These are phyloP conservation scores for Arxiozyma slooffiae DNA, from an alignment of 1,139 yeast species.

Conservation along the genomic window DNA sequence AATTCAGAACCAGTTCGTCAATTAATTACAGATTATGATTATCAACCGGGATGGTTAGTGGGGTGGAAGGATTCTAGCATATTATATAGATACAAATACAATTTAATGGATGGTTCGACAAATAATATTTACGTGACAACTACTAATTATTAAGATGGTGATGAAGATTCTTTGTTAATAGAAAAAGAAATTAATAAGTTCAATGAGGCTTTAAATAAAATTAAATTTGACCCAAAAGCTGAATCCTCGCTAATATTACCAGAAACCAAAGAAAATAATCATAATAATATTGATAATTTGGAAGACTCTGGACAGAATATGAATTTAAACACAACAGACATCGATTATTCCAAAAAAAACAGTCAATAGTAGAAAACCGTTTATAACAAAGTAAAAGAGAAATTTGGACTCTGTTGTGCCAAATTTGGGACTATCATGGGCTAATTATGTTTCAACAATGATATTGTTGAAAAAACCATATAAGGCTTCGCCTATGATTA, in stretches of 20 bases:
- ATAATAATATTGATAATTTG: not conserved
- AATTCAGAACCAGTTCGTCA: slow-evolving; percentile 10
- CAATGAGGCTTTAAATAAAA: slow-evolving; percentile 1
- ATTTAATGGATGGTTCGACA: slow-evolving; percentile 6
- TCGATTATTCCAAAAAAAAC: not conserved
- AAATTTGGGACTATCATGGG: slow-evolving; percentile 39
- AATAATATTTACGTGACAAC: not conserved
- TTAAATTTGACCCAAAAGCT: not conserved
- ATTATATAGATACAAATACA: slow-evolving; percentile 23
- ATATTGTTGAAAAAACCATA: slow-evolving; percentile 32
- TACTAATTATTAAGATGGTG: slow-evolving; percentile 14
- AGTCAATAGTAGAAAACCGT: not conserved
- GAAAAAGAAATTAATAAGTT: slow-evolving; percentile 16
- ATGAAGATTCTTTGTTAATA: slow-evolving; percentile 26
- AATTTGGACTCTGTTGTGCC: slow-evolving; percentile 31
- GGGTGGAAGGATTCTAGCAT: slow-evolving; percentile 59
- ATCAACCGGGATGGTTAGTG: slow-evolving; percentile 60
- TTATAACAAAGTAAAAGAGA: slow-evolving; percentile 12
- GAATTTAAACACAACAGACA: not conserved
- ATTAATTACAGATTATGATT: slow-evolving; percentile 45
- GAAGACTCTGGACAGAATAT: not conserved
- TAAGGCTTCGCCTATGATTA: slow-evolving; percentile 25
- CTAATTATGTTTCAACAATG: slow-evolving; percentile 34
- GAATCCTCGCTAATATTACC: not conserved
- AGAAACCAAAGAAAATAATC: not conserved